Base-by-base conservation (phyloP, 352 stramenopile species). In the Globisporangium canariense region DNA sequence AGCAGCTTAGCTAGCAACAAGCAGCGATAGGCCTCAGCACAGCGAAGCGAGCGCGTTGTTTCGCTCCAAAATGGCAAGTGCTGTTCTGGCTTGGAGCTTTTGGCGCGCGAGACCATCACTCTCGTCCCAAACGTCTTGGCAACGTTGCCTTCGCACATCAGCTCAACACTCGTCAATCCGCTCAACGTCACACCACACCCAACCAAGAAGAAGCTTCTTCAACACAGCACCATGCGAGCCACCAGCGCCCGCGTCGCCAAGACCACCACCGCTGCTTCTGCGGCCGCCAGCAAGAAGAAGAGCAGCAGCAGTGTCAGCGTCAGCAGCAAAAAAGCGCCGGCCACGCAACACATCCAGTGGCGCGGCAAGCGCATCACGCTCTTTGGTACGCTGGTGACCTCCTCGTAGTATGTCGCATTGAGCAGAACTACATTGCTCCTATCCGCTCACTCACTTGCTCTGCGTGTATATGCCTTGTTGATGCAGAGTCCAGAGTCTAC, bases 401-500 rank as follows among this genome's bases (percentile, higher is more conserved):
- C 25, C 25, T 28, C 25, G 25, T 28, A 28, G 25, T 28, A 28
- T 28, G 25, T 1, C 25, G 25, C 25, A 28, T 28, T 28, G 25
- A 2, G 25, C 25, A 28, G 25, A 28, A 28, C 25, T 28, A 28
- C 25, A 28, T 28, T 28, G 25, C 25, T 28, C 25, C 25, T 28
- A 25, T 8, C 18, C 13, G 9, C 22, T 51, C 49, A 38, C 11
- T 32, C 3, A 41, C 18, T 22, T 58, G 51, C 14, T 57, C 10
- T 47, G 18, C 16, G 3, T 10, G 25, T 9, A 22, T 32, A 18
- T 0, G n/a, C 28, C 28, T 1, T 6, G n/a, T 30, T 22, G 20
- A 60, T n/a, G 25, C 53, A 93, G 82, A 94, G 59, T 87, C 80
- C 57, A 74, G 76, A 34, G 83, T 93, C 47, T 93, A 93, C 62